A percentile compares a stretch with the other conserved stretches of the same genome.
Conservation (phyloP, 331 rosid species). For the Quercus tomentella region DNA sequence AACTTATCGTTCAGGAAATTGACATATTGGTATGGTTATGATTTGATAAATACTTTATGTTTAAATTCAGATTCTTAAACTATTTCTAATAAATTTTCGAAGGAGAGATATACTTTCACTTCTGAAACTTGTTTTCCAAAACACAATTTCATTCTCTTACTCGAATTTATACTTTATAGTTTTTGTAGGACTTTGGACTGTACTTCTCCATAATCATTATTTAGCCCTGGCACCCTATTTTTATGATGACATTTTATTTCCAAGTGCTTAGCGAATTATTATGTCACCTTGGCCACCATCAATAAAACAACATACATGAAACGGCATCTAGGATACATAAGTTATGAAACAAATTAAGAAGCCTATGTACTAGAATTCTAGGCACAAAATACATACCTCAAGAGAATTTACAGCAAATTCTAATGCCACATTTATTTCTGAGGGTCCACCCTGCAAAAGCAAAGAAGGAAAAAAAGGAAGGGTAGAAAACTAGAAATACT, state of each 20-base stretch:
- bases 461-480: constrained; percentile 5
- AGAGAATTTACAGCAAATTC: constrained; percentile 85
- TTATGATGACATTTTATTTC: background rate
- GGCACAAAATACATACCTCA: constrained; percentile 39
- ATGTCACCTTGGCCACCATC: background rate
- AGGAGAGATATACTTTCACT: background rate
- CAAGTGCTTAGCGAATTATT: background rate
- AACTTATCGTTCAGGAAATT: background rate
- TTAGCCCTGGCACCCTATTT: background rate
- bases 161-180: background rate
- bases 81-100: background rate
- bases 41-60: background rate
- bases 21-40: background rate
- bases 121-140: background rate
- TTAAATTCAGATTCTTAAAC: background rate
- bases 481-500: background rate
- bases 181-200: background rate
- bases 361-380: background rate
- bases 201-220: background rate
- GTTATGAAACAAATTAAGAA: background rate
- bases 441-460: constrained; percentile 68
- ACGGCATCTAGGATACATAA: background rate
- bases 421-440: constrained; percentile 89
- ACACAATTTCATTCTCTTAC: background rate
- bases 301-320: background rate